phyloP scores from a whole-genome alignment of 768 basidiomycete species.

The Cytidiella melzeri region DNA sequence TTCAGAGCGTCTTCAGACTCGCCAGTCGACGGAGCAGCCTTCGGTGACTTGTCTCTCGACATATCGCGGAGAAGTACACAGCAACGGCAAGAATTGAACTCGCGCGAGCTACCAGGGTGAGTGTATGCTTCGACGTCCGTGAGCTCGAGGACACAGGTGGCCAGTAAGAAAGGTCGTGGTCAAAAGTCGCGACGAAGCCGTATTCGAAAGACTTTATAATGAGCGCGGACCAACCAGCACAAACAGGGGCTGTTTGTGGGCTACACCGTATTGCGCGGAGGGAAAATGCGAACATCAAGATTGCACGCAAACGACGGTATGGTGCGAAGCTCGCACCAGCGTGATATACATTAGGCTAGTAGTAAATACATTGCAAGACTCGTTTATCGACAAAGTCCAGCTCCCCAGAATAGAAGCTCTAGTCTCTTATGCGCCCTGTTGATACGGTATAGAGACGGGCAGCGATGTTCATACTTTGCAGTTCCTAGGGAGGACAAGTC shows the following conservation, averaged over 20 bases:
- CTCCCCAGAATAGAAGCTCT: constrained; percentile 1
- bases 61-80: too few species aligned
- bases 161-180: too few species aligned
- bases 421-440: constrained; percentile 77
- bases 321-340: neutral
- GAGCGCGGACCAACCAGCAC: constrained; percentile 12
- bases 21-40: neutral
- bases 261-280: neutral
- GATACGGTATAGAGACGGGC: constrained; percentile 83
- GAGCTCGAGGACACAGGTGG: too few species aligned
- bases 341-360: neutral
- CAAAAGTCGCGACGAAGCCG: constrained; percentile 18
- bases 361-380: neutral
- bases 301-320: constrained; percentile 10
- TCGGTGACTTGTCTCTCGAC: neutral
- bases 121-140: too few species aligned
- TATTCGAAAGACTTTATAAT: too few species aligned
- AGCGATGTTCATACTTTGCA: constrained; percentile 95
- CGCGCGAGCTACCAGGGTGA: too few species aligned
- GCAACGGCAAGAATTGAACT: too few species aligned
- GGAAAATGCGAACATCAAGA: too few species aligned
- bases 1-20: constrained; percentile 5
- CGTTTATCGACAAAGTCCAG: neutral
- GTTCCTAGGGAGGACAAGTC: constrained; percentile 44
- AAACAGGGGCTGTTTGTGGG: neutral